Conservation (phyloP, 495 filamentous ascomycete species). For the Glonium stellatum region DNA sequence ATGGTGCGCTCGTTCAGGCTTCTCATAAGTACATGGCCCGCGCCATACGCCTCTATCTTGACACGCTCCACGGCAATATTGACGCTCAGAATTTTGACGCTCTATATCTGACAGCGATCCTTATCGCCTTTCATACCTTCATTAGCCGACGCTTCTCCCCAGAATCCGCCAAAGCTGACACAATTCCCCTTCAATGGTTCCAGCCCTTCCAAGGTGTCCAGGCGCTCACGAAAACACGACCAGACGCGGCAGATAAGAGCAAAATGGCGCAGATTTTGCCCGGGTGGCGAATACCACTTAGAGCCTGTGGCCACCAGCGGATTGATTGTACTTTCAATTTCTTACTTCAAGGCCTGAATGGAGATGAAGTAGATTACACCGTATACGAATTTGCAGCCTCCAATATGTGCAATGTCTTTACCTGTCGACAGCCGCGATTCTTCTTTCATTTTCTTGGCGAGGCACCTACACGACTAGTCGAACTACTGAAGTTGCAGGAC, state of each 20-base stretch:
- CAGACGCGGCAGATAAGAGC: background rate
- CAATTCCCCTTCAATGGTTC: constrained; percentile 49
- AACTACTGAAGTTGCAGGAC: background rate
- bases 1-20: background rate
- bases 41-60: background rate
- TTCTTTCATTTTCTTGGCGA: constrained; percentile 3
- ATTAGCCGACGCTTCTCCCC: constrained; percentile 1
- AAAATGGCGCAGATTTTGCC: background rate
- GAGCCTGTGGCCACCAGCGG: background rate
- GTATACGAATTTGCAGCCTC: background rate
- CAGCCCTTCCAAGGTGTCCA: constrained; percentile 56
- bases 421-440: constrained; percentile 2
- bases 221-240: constrained; percentile 31
- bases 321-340: background rate
- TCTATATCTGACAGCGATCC: background rate
- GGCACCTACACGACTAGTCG: background rate
- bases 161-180: constrained; percentile 30
- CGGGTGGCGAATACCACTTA: background rate
- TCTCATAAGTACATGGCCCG: constrained; percentile 7
- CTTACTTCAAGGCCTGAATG: background rate
- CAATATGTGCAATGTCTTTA: background rate
- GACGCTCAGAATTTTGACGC: background rate
- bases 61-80: background rate
- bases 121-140: constrained; percentile 7
- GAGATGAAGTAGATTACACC: background rate